Percentiles rank a stretch among this genome's conserved stretches.
Evolutionary conservation across 2,329 filamentous ascomycete genomes (phyloP).

Genomic region (Alternaria novae-zelandiae): DNA sequence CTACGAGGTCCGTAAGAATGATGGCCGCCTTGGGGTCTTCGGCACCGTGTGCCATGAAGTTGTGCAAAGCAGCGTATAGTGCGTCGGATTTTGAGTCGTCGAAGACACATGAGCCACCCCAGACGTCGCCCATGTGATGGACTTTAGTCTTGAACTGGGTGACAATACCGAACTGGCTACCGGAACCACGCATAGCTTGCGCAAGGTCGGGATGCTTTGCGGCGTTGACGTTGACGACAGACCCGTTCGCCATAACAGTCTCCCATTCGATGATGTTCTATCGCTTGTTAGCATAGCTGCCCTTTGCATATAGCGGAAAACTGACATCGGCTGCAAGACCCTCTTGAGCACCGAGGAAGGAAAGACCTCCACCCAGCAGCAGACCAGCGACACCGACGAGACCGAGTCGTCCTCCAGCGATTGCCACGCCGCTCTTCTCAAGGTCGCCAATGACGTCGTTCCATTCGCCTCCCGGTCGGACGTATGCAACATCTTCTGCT

Average conservation of each 20-base stretch:
- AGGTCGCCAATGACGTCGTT: conserved; percentile 48
- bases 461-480: conserved; percentile 51
- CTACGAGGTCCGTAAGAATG: conserved; percentile 25
- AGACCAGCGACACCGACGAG: conserved; percentile 32
- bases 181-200: conserved; percentile 39
- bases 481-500: conserved; percentile 43
- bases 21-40: conserved; percentile 32
- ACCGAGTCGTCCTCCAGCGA: conserved; percentile 37
- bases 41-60: conserved; percentile 36
- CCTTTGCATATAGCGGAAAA: neutral
- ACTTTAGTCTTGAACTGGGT: conserved; percentile 31
- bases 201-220: conserved; percentile 40
- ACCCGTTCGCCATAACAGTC: conserved; percentile 40
- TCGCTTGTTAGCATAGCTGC: neutral
- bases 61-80: conserved; percentile 44
- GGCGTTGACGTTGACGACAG: conserved; percentile 32
- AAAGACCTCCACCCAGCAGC: conserved; percentile 28
- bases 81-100: conserved; percentile 29
- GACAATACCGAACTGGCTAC: conserved; percentile 37
- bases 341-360: conserved; percentile 32
- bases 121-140: conserved; percentile 42
- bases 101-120: conserved; percentile 50
- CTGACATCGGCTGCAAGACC: conserved; percentile 36
- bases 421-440: conserved; percentile 43
- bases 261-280: conserved; percentile 43